Base-by-base conservation (phyloP, 2,329 filamentous ascomycete genomes). In the Achaetomium macrosporum region DNA sequence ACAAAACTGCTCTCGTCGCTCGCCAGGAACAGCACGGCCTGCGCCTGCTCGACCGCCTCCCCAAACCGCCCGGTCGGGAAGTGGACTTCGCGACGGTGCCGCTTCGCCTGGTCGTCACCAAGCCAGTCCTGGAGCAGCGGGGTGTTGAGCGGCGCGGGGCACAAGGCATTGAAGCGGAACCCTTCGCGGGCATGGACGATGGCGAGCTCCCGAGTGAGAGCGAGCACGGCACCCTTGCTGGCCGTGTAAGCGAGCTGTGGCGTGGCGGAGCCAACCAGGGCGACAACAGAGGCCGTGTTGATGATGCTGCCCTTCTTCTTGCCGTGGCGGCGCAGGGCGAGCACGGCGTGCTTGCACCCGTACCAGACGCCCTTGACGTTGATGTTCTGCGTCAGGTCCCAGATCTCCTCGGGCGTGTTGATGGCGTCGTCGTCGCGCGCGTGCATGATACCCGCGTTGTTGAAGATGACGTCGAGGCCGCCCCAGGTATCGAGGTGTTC, bases 291-390 rank as follows among this genome's bases (percentile, higher is more conserved):
- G 25, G 90, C 90, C 2, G 90, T 95, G 77, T 96, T 96, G 79
- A 96, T 91, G 71, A 96, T 83, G 70, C 85, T 90, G 47, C 82
- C 88, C 63, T 79, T 82, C 42, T 76, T 81, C 82, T 96, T 96
- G 51, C 81, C 79, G 76, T 95, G 78, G 63, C 83, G 84, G 59
- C 90, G 85, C 63, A 96, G 78, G 42, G 88, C 82, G 47, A 92
- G 76, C 29, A 96, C 84, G 7, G 91, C 90, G 69, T 96, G 89
- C 78, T 96, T 96, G 79, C 84, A 86, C 56, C 91, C 91, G 69
- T 83, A 96, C 91, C 91, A 96, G n/a, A 96, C 91, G 41, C 91
- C 91, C 81, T 96, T 96, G 70, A 96, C 91, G 71, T 96, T 96
- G 76, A 96, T 95, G 68, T 83, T 84, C 57, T 95, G 90, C 5